Evolutionary conservation across 2,329 filamentous ascomycete genomes (phyloP).

Genomic region (Fusarium sp.): DNA sequence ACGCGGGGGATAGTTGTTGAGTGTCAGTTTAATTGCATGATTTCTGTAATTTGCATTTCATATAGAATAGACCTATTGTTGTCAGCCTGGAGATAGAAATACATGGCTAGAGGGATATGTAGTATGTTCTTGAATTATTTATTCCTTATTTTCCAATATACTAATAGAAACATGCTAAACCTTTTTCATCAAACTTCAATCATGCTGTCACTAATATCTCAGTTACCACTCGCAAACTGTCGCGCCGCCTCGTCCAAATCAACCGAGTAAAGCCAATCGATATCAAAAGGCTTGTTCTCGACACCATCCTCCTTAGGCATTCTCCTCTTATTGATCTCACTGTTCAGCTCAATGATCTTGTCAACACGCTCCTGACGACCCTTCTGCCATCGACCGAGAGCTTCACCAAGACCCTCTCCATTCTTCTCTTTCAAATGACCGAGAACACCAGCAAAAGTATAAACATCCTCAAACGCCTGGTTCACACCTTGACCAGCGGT

Average conservation of each 20-base stretch:
- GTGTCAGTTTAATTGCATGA: no score
- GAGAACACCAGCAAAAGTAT: slow-evolving; percentile 56
- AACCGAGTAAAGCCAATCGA: slow-evolving; percentile 57
- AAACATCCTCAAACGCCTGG: slow-evolving; percentile 62
- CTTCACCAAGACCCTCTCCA: slow-evolving; percentile 28
- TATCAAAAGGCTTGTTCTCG: slow-evolving; percentile 46
- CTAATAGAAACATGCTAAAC: background rate
- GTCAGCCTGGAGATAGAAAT: no score
- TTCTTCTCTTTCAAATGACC: slow-evolving; percentile 42
- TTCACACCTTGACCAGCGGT: slow-evolving; percentile 60
- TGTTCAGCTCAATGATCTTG: slow-evolving; percentile 59
- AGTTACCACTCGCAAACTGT: slow-evolving; percentile 14
- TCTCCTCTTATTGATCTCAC: slow-evolving; percentile 59
- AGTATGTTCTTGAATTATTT: no score
- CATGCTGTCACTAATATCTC: no score
- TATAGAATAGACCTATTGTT: no score
- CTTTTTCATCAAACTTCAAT: background rate
- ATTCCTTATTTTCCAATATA: no score
- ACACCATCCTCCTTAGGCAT: slow-evolving; percentile 51
- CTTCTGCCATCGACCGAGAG: slow-evolving; percentile 55
- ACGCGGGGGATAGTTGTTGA: no score
- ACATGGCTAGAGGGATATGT: no score
- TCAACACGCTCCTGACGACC: slow-evolving; percentile 61
- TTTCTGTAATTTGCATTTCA: no score
- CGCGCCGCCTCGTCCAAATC: slow-evolving; percentile 52